Conservation (phyloP, 1,139 yeast genomes). For the Blastobotrys raffinosifermentans region DNA sequence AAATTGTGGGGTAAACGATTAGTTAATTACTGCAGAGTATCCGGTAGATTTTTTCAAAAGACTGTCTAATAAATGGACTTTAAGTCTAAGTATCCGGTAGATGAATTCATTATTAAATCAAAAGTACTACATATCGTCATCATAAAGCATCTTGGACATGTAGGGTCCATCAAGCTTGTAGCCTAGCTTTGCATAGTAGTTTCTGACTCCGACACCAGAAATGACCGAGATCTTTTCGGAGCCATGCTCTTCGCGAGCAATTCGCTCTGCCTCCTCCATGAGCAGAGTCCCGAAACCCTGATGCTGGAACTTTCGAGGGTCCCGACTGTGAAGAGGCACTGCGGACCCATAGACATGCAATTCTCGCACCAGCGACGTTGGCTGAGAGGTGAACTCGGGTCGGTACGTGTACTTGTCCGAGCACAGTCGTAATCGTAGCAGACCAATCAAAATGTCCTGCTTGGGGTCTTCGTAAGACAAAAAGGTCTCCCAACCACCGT, state of each 20-base stretch:
- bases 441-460: conserved; percentile 90
- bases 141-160: conserved; percentile 64
- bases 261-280: conserved; percentile 98
- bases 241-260: conserved; percentile 93
- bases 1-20: no score
- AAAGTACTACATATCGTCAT: neutral
- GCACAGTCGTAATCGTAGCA: conserved; percentile 81
- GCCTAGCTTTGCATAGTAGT: conserved; percentile 88
- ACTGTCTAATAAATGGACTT: neutral
- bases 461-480: conserved; percentile 95
- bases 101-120: neutral
- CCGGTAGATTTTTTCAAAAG: neutral
- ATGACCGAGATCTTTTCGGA: conserved; percentile 87
- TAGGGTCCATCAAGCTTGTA: conserved; percentile 92
- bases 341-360: conserved; percentile 96
- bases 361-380: conserved; percentile 90
- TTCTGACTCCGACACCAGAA: conserved; percentile 96
- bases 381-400: conserved; percentile 78
- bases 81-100: neutral
- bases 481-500: conserved; percentile 99
- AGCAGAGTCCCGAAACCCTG: conserved; percentile 97
- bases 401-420: conserved; percentile 85
- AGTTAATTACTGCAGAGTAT: no score
- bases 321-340: conserved; percentile 95
- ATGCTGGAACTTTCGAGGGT: conserved; percentile 96